A percentile compares a stretch with the other conserved stretches of the same genome.
phyloP scores from a whole-genome alignment of 1,139 yeast species.

The Hyphopichia fennica region DNA sequence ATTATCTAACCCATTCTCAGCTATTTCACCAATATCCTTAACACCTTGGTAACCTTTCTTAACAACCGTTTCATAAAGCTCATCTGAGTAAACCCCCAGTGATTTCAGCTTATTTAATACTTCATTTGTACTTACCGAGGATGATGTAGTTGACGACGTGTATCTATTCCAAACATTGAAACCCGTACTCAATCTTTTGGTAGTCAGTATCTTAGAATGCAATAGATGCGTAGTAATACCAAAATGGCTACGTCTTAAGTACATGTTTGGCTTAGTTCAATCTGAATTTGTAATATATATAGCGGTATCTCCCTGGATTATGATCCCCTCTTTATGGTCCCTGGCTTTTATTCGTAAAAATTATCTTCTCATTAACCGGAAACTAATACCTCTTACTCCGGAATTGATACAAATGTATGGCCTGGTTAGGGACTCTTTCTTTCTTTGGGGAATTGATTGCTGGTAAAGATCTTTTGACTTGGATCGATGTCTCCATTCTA shows the following conservation, averaged over 20 bases:
- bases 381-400: not conserved
- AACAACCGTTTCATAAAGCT: not conserved
- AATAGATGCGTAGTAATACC: too few relatives aligned
- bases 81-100: not conserved
- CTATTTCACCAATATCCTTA: not conserved
- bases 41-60: not conserved
- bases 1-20: slow-evolving; percentile 18
- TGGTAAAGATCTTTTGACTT: too few relatives aligned
- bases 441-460: not conserved
- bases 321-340: not conserved
- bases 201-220: too few relatives aligned
- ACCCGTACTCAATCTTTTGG: too few relatives aligned
- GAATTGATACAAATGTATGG: not conserved
- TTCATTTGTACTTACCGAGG: too few relatives aligned
- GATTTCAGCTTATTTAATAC: too few relatives aligned
- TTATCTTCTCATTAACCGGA: not conserved
- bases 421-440: not conserved
- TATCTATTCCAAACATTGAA: not conserved
- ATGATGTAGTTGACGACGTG: too few relatives aligned
- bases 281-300: too few relatives aligned
- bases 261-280: too few relatives aligned
- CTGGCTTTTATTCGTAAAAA: not conserved
- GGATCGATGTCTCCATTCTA: too few relatives aligned
- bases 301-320: too few relatives aligned
- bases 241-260: too few relatives aligned